These are phyloP conservation scores for Penicillium sp. DNA, from an alignment of 2,329 filamentous ascomycete species.

Conservation along the genomic window DNA sequence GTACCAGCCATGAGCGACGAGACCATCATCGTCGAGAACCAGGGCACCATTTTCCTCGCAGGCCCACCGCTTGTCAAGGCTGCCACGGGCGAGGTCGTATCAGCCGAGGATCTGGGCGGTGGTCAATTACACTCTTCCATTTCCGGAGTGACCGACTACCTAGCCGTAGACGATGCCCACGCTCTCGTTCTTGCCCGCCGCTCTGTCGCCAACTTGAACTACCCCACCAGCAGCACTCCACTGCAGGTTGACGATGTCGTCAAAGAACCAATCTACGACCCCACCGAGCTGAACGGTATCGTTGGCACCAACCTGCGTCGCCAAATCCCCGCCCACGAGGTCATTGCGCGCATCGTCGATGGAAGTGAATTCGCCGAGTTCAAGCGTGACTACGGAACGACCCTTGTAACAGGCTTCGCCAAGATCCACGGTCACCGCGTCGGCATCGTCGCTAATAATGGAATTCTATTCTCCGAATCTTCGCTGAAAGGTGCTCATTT, in stretches of 20 bases:
- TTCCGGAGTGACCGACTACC: constrained; percentile 90
- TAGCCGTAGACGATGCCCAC: constrained; percentile 90
- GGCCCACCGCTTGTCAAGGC: constrained; percentile 93
- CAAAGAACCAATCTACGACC: constrained; percentile 72
- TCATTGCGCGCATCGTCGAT: constrained; percentile 90
- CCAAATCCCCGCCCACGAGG: constrained; percentile 78
- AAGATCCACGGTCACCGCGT: constrained; percentile 84
- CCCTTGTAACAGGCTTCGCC: constrained; percentile 87
- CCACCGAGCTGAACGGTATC: constrained; percentile 77
- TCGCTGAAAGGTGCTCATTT: constrained; percentile 95
- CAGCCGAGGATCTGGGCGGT: constrained; percentile 83
- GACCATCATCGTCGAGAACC: constrained; percentile 89
- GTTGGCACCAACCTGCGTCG: constrained; percentile 84
- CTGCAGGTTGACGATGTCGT: constrained; percentile 40
- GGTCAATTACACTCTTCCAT: constrained; percentile 84
- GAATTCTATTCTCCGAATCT: constrained; percentile 85
- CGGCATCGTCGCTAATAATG: constrained; percentile 92
- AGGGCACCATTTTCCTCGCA: constrained; percentile 96
- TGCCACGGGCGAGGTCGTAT: constrained; percentile 87
- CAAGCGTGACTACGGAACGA: constrained; percentile 84
- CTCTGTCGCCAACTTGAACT: constrained; percentile 85
- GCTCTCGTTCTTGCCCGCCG: constrained; percentile 79
- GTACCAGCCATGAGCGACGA: constrained; percentile 97
- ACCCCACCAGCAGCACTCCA: constrained; percentile 53
- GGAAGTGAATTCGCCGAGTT: constrained; percentile 88